phyloP scores from a whole-genome alignment of 2,329 filamentous ascomycete genomes.

The Chaetomium sp. region DNA sequence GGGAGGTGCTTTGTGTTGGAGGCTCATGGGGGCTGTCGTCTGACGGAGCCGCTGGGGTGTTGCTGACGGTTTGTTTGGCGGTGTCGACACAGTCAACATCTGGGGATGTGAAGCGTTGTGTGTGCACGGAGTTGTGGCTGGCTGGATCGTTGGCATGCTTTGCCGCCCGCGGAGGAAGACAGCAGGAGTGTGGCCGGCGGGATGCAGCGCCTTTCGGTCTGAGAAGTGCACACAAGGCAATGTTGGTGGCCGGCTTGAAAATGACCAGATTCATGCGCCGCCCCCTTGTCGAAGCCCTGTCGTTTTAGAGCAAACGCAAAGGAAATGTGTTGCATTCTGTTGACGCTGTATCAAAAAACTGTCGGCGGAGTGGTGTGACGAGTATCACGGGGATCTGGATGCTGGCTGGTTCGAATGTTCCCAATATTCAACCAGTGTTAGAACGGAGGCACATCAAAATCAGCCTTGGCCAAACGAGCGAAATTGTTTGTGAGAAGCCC shows the following conservation, averaged over 20 bases:
- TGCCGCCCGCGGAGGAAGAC: conserved; percentile 10
- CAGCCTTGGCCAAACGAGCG: not conserved
- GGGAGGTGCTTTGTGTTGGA: not conserved
- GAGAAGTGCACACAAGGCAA: not conserved
- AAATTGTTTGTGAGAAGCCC: too few relatives aligned
- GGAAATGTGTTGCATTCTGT: not conserved
- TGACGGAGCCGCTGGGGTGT: not conserved
- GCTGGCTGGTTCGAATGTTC: not conserved
- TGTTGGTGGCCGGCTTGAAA: not conserved
- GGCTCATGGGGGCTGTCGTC: not conserved
- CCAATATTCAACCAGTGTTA: not conserved
- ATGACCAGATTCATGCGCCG: conserved; percentile 12
- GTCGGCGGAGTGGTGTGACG: not conserved
- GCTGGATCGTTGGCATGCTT: conserved; percentile 12
- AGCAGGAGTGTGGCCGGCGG: not conserved
- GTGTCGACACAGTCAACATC: too few relatives aligned
- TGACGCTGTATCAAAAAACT: too few relatives aligned
- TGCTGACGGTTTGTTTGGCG: not conserved
- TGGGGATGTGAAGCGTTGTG: too few relatives aligned
- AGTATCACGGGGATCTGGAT: not conserved
- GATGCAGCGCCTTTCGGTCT: conserved; percentile 3
- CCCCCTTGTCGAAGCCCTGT: not conserved
- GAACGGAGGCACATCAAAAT: not conserved
- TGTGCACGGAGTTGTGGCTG: not conserved
- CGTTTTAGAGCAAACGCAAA: not conserved